Evolutionary conservation across 768 basidiomycete genomes (phyloP).

Genomic region (Calocybe cyanea): DNA sequence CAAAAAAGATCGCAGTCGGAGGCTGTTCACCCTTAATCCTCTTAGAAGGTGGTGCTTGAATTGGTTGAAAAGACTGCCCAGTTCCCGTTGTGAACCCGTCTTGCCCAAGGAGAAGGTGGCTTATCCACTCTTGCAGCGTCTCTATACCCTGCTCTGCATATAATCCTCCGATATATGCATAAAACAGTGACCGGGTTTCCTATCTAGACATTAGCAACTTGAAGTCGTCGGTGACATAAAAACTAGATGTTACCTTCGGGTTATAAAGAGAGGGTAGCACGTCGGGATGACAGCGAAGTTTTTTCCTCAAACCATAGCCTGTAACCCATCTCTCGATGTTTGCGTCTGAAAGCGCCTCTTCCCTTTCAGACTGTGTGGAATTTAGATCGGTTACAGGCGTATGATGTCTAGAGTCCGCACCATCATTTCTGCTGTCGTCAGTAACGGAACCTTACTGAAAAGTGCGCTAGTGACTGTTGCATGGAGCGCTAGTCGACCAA

Average conservation of each 20-base stretch:
- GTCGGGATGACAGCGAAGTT: slow-evolving; percentile 42
- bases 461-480: slow-evolving; percentile 42
- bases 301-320: slow-evolving; percentile 43
- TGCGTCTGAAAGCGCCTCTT: slow-evolving; percentile 34
- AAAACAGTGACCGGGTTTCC: slow-evolving; percentile 58
- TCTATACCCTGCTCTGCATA: slow-evolving; percentile 51
- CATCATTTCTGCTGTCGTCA: slow-evolving; percentile 44
- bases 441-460: slow-evolving; percentile 48
- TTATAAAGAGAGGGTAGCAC: slow-evolving; percentile 28
- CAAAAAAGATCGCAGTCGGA: slow-evolving; percentile 27
- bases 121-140: slow-evolving; percentile 56
- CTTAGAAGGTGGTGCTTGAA: slow-evolving; percentile 32
- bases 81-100: slow-evolving; percentile 6
- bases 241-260: slow-evolving; percentile 35
- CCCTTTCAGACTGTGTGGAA: slow-evolving; percentile 25
- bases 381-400: neutral
- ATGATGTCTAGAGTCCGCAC: slow-evolving; percentile 32
- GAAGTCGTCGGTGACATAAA: slow-evolving; percentile 10
- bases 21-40: slow-evolving; percentile 36
- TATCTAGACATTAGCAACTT: slow-evolving; percentile 22
- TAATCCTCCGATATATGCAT: slow-evolving; percentile 66
- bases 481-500: slow-evolving; percentile 48
- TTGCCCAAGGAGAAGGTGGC: slow-evolving; percentile 27
- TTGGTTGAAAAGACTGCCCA: slow-evolving; percentile 9
- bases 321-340: slow-evolving; percentile 47